Evolutionary conservation across 1,139 yeast species (phyloP), one percentile per base, ranked within the genome.

Genomic region (Tardiomyces blankii): DNA sequence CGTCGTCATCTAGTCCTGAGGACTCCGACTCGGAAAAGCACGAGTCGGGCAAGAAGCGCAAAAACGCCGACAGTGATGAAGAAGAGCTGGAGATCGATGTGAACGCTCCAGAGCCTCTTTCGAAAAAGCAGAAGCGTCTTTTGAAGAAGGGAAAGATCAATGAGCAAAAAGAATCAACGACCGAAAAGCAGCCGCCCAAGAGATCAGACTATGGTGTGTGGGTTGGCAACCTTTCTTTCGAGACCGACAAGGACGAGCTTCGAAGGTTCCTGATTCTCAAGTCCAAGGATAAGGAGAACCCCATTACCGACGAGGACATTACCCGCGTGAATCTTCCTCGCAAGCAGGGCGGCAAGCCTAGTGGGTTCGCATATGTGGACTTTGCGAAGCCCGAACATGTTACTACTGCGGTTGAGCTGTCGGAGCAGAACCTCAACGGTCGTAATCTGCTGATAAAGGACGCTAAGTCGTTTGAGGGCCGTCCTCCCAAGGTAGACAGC

Each of bases 311-410:
- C 2, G 61, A 64, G 12, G 69, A 69, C 18, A 60, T 70, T 21
- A 65, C 70, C 27, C 63, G 72, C 13, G 64, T 66, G 35, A 70
- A 70, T 43, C 60, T 72, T 46, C 73, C 75, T 55, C 49, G 58
- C 2, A 49, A 51, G 18, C 48, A 48, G 16, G 55, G 53, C 18
- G 54, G 54, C 39, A 61, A 59, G 59, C 77, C 77, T 53, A 82
- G 81, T 58, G 98, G 98, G 1, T 91, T 89, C 66, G 95, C 96
- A 2, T 89, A 91, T 61, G 75, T 91, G 50, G 97, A 91, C 63
- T 80, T 93, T 56, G 69, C 73, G n/a, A 74, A 77, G 6, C 72
- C 68, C 42, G 74, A 72, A 35, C 86, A 84, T 52, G 78, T 83
- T 59, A 64, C 70, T n/a, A 66, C 79, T 1, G 87, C 82, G 2